A percentile compares a stretch with the other conserved stretches of the same genome.
phyloP scores from a whole-genome alignment of 495 filamentous ascomycete genomes.

The Penicillium parvum region DNA sequence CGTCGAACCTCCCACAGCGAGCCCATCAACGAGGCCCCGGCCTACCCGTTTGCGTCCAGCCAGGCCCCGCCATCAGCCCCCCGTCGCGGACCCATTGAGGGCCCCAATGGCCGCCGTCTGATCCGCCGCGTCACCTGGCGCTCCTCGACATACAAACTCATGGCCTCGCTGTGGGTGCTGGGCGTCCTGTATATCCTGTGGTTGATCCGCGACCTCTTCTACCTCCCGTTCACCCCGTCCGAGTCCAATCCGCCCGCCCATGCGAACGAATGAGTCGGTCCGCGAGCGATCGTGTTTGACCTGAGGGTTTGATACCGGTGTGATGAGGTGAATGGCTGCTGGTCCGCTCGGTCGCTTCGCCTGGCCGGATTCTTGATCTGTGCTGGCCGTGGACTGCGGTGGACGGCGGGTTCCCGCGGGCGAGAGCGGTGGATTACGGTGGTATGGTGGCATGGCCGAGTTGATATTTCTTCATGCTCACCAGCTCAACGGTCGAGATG shows the following conservation, averaged over 20 bases:
- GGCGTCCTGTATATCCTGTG: slow-evolving; percentile 46
- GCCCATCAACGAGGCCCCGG: slow-evolving; percentile 35
- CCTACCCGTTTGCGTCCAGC: slow-evolving; percentile 34
- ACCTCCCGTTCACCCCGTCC: slow-evolving; percentile 32
- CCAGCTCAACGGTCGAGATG: no score
- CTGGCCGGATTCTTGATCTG: no score
- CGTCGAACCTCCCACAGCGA: slow-evolving; percentile 43
- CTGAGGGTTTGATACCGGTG: background rate
- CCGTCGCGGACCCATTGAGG: slow-evolving; percentile 42
- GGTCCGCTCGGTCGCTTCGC: slow-evolving; percentile 1
- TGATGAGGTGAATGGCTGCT: background rate
- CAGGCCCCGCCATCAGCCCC: slow-evolving; percentile 18
- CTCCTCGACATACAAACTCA: slow-evolving; percentile 46
- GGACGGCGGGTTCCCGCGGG: no score
- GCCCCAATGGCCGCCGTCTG: slow-evolving; percentile 41
- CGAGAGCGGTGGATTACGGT: no score
- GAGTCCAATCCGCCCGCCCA: slow-evolving; percentile 10
- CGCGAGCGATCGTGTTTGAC: background rate
- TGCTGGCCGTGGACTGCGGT: no score
- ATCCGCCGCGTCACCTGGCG: slow-evolving; percentile 49
- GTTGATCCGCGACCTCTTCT: slow-evolving; percentile 46
- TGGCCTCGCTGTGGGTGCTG: slow-evolving; percentile 45
- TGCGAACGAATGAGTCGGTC: slow-evolving; percentile 7
- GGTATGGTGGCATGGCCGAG: no score
- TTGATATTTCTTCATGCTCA: no score